phyloP scores from a whole-genome alignment of 2,329 filamentous ascomycete species.

The Colletotrichum plurivorum region DNA sequence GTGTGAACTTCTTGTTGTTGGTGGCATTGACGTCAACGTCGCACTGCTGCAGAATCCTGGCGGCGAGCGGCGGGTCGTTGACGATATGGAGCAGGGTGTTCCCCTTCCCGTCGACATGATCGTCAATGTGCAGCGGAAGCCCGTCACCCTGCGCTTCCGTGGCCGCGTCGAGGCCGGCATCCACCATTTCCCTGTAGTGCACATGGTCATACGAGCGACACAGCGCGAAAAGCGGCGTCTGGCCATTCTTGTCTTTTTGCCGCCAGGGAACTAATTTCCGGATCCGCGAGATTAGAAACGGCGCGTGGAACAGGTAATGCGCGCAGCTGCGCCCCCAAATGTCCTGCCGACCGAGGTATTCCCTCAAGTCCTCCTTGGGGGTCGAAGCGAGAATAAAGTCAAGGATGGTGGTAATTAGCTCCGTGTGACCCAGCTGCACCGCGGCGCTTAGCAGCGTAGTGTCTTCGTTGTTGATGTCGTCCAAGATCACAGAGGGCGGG shows the following conservation, averaged over 20 bases:
- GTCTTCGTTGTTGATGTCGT: conserved; percentile 90
- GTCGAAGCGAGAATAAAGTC: conserved; percentile 75
- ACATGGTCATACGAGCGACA: conserved; percentile 96
- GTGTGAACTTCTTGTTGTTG: conserved; percentile 95
- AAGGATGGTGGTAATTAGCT: conserved; percentile 82
- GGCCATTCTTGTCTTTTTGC: conserved; percentile 93
- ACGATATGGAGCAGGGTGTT: conserved; percentile 98
- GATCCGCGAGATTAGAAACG: conserved; percentile 82
- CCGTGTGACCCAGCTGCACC: conserved; percentile 84
- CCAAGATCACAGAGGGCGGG: conserved; percentile 77
- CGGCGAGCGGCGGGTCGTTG: conserved; percentile 84
- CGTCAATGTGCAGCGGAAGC: conserved; percentile 87
- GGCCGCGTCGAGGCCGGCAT: conserved; percentile 82
- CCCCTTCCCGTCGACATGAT: conserved; percentile 92
- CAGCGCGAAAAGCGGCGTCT: conserved; percentile 96
- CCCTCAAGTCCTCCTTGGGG: conserved; percentile 68
- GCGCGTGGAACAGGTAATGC: conserved; percentile 97
- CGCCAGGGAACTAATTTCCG: conserved; percentile 88
- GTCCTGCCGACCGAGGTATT: conserved; percentile 84
- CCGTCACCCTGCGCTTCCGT: conserved; percentile 82
- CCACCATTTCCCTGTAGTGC: conserved; percentile 89
- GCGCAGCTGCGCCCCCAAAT: conserved; percentile 88
- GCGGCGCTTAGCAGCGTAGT: conserved; percentile 92
- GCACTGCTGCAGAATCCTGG: conserved; percentile 83
- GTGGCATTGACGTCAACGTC: conserved; percentile 97